Percentiles rank a stretch among this genome's conserved stretches.
phyloP scores from a whole-genome alignment of 305 asterid species.

The Solanum chacoense region DNA sequence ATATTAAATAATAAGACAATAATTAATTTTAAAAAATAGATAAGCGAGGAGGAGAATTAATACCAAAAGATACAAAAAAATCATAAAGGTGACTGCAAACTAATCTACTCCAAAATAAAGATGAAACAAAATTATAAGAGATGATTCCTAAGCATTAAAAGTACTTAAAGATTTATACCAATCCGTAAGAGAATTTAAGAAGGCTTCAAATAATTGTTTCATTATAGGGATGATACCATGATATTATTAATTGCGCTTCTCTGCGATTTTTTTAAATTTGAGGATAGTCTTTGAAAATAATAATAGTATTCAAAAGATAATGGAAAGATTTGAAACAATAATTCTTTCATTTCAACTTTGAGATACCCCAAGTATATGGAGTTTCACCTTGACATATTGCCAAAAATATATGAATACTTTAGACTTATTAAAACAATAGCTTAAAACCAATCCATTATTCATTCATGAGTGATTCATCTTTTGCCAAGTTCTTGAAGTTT shows the following conservation, averaged over 20 bases:
- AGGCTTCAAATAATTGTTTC: not conserved
- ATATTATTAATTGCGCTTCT: not conserved
- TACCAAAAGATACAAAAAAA: not conserved
- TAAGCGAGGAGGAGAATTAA: not conserved
- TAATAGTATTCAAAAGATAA: no score
- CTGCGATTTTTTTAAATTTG: not conserved
- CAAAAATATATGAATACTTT: not conserved
- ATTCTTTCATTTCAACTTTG: not conserved
- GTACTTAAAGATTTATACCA: not conserved
- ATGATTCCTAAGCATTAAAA: not conserved
- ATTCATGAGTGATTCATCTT: no score
- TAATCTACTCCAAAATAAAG: not conserved
- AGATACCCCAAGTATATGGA: not conserved
- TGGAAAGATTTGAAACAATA: not conserved
- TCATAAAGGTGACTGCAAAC: no score
- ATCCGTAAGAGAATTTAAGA: not conserved
- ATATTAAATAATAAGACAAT: no score
- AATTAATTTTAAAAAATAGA: no score
- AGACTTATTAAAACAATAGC: not conserved
- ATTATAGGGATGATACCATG: not conserved
- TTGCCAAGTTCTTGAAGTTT: no score
- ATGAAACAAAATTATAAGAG: not conserved
- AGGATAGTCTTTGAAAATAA: not conserved
- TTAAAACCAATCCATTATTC: no score
- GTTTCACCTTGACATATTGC: not conserved